phyloP scores from a whole-genome alignment of 2,329 filamentous ascomycete genomes.

The Fusarium setosum region DNA sequence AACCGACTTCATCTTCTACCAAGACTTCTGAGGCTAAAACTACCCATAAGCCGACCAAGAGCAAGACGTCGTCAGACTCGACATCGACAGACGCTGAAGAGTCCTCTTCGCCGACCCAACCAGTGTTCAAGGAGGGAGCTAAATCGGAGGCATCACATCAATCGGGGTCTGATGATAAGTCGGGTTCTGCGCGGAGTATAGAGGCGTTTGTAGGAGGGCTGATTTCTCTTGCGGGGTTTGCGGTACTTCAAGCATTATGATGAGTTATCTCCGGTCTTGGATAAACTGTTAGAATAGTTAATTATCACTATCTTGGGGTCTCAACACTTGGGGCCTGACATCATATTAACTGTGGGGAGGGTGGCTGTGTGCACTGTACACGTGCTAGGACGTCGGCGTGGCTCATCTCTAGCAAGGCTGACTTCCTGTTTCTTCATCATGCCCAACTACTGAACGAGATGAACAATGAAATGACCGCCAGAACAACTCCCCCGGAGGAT shows the following conservation, averaged over 20 bases:
- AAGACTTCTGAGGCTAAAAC: constrained; percentile 1
- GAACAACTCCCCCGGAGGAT: too few relatives aligned
- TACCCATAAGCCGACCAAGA: not conserved
- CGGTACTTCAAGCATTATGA: constrained; percentile 1
- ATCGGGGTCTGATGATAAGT: constrained; percentile 4
- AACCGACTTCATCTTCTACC: constrained; percentile 2
- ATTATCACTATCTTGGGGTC: too few relatives aligned
- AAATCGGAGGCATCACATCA: not conserved
- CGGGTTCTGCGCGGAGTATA: not conserved
- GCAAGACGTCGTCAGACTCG: not conserved
- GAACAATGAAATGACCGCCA: too few relatives aligned
- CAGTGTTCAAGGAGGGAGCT: constrained; percentile 23
- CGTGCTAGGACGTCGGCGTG: too few relatives aligned
- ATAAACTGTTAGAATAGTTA: not conserved
- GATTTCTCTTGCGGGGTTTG: not conserved
- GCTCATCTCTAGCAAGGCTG: too few relatives aligned
- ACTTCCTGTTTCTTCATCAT: too few relatives aligned
- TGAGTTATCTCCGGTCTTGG: not conserved
- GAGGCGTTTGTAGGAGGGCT: constrained; percentile 1
- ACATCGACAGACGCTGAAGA: not conserved
- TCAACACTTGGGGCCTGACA: too few relatives aligned
- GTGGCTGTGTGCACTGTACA: too few relatives aligned
- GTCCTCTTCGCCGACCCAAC: constrained; percentile 6
- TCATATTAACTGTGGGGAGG: too few relatives aligned
- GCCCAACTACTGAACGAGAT: too few relatives aligned